phyloP scores from a whole-genome alignment of 78 protist genomes.

The Dictyostelium firmibasis region DNA sequence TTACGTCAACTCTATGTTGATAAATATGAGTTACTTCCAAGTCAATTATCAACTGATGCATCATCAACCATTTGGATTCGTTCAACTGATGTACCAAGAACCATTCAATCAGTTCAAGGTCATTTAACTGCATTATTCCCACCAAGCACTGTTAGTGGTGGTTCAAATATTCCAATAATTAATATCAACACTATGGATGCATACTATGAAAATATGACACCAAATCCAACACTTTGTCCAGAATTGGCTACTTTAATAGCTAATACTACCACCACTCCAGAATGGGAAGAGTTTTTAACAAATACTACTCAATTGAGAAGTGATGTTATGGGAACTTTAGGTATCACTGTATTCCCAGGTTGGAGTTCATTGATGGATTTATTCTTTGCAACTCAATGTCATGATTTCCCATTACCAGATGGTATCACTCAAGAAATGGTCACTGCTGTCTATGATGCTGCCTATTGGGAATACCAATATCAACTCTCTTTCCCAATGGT shows the following conservation, averaged over 20 bases:
- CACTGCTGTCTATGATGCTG: conserved; percentile 2
- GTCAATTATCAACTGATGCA: background rate
- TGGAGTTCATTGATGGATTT: conserved; percentile 37
- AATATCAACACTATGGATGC: conserved; percentile 47
- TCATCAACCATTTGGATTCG: conserved; percentile 24
- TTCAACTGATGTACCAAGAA: conserved; percentile 77
- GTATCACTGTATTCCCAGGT: conserved; percentile 18
- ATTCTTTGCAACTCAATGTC: conserved; percentile 62
- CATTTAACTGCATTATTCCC: conserved; percentile 52
- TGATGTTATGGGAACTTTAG: conserved; percentile 3
- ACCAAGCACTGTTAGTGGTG: background rate
- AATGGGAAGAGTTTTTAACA: background rate
- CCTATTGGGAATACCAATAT: background rate
- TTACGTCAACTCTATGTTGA: conserved; percentile 59
- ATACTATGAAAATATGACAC: conserved; percentile 29
- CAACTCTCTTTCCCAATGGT: conserved; percentile 1
- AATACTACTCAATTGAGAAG: background rate
- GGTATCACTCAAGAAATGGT: conserved; percentile 49
- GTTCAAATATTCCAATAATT: background rate
- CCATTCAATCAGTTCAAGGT: conserved; percentile 74
- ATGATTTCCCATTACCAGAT: conserved; percentile 24
- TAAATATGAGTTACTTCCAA: conserved; percentile 26
- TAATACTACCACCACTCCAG: background rate
- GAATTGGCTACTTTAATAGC: background rate
- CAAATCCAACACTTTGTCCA: conserved; percentile 15